phyloP scores from a whole-genome alignment of 1,139 yeast genomes.

The Taiozyma sp. region DNA sequence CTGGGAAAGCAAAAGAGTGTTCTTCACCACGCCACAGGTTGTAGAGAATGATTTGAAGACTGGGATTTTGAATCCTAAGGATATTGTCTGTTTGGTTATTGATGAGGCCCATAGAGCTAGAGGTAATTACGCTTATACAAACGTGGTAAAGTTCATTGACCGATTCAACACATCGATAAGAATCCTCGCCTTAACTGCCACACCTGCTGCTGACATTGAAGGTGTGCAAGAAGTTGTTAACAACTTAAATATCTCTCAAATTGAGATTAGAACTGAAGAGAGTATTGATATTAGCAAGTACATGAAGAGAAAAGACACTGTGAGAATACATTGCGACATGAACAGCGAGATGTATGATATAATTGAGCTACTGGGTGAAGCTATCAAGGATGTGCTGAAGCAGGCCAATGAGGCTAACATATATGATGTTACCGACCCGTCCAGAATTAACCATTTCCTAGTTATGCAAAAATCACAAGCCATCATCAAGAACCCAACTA shows the following conservation, averaged over 20 bases:
- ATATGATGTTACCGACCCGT: conserved; percentile 60
- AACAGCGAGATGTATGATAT: conserved; percentile 51
- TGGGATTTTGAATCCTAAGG: conserved; percentile 74
- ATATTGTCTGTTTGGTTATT: conserved; percentile 69
- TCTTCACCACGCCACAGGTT: conserved; percentile 95
- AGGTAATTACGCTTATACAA: conserved; percentile 85
- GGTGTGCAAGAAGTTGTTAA: conserved; percentile 83
- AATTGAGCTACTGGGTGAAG: conserved; percentile 48
- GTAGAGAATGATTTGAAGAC: conserved; percentile 82
- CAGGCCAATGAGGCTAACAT: conserved; percentile 62
- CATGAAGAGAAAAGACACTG: conserved; percentile 66
- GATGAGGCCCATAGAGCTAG: conserved; percentile 97
- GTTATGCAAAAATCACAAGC: conserved; percentile 68
- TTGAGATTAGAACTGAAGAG: conserved; percentile 84
- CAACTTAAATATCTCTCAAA: conserved; percentile 66
- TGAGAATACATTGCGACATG: conserved; percentile 50
- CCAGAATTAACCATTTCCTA: conserved; percentile 63
- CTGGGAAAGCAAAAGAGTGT: conserved; percentile 75
- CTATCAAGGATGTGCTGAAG: conserved; percentile 59
- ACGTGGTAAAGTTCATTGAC: conserved; percentile 64
- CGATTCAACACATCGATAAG: conserved; percentile 67
- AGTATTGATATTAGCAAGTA: conserved; percentile 78
- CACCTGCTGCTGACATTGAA: conserved; percentile 86
- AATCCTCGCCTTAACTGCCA: conserved; percentile 86
- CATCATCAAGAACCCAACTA: conserved; percentile 43